Conservation (phyloP, 2,329 filamentous ascomycete genomes). For the Teratosphaeria epicoccoides region DNA sequence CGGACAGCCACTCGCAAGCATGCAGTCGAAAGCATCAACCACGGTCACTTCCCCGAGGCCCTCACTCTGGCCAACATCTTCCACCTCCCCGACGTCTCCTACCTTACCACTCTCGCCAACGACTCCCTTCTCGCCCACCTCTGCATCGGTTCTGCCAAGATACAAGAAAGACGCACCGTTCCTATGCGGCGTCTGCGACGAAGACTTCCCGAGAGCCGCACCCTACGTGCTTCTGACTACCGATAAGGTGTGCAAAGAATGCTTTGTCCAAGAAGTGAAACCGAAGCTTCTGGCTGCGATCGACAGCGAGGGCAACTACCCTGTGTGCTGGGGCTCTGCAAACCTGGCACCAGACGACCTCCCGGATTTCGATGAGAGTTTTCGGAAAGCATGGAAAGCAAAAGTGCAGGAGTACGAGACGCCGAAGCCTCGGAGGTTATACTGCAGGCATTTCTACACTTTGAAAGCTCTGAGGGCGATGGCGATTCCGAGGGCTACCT, state of each 20-base stretch:
- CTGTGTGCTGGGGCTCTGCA: neutral
- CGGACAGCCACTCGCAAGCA: no score
- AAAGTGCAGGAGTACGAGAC: neutral
- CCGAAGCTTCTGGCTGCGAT: neutral
- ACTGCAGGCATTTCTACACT: neutral
- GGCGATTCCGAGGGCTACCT: neutral
- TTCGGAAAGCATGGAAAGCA: neutral
- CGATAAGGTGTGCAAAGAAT: conserved; percentile 1
- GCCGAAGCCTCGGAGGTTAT: neutral
- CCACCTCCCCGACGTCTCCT: no score
- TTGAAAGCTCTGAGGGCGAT: neutral
- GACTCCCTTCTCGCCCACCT: no score
- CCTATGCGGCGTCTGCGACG: neutral
- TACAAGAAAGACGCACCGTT: neutral
- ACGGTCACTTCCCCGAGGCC: no score
- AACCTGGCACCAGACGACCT: neutral
- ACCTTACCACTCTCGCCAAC: no score
- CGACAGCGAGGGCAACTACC: neutral
- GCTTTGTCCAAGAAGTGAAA: neutral
- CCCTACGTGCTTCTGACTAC: neutral
- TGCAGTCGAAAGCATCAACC: no score
- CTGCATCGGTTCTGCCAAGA: no score
- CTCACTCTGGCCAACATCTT: no score
- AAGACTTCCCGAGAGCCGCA: neutral
- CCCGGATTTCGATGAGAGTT: neutral